Percentiles rank a stretch among this genome's conserved stretches.
phyloP scores from a whole-genome alignment of 1,284 basidiomycete species.

The Pisolithus thermaeus region DNA sequence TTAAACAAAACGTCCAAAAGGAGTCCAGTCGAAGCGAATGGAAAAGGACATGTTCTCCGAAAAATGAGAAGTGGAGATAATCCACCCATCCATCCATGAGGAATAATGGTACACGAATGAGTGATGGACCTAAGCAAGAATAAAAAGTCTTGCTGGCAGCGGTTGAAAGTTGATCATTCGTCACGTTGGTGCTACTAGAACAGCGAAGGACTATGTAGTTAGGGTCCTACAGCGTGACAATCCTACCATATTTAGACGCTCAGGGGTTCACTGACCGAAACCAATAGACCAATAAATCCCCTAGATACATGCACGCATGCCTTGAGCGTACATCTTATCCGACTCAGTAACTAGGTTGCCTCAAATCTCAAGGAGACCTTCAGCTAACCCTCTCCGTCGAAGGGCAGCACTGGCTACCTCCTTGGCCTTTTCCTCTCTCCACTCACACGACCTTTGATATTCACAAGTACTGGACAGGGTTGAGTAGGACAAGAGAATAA shows the following conservation, averaged over 20 bases:
- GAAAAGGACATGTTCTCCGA: conserved; percentile 55
- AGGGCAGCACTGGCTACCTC: conserved; percentile 26
- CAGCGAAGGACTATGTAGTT: no score
- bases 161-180: no score
- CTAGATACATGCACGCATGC: no score
- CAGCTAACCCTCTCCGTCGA: neutral
- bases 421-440: conserved; percentile 64
- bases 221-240: no score
- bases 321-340: no score
- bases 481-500: conserved; percentile 4
- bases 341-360: neutral
- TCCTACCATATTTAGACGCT: no score
- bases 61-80: conserved; percentile 51
- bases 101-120: neutral
- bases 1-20: conserved; percentile 38
- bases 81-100: conserved; percentile 39
- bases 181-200: no score
- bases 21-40: conserved; percentile 45
- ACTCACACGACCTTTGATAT: conserved; percentile 76
- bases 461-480: conserved; percentile 61
- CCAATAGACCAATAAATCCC: no score
- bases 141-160: no score
- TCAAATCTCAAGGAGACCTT: neutral
- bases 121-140: neutral
- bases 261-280: no score